A percentile compares a stretch with the other conserved stretches of the same genome.
These are phyloP conservation scores for Kuraishia hungarica DNA, from an alignment of 805 yeast genomes.

Conservation along the genomic window DNA sequence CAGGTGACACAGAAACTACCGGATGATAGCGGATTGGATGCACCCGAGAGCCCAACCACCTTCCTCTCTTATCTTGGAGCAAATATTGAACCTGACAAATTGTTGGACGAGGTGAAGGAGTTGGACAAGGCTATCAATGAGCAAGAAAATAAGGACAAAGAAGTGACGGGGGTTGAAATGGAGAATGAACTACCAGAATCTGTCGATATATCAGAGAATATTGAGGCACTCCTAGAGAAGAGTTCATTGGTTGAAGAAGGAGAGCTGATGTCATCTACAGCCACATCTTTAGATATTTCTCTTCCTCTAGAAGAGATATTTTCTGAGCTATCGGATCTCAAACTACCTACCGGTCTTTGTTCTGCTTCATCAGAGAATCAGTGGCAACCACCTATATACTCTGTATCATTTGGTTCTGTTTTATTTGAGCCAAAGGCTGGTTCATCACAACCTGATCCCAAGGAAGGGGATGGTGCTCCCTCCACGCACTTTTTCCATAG, in stretches of 20 bases:
- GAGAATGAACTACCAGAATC: neutral
- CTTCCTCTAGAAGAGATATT: neutral
- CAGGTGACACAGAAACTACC: slow-evolving; percentile 8
- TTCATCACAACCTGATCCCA: slow-evolving; percentile 1
- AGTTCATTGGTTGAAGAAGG: neutral
- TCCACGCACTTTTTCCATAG: slow-evolving; percentile 15
- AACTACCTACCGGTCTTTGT: neutral
- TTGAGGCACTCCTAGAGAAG: neutral
- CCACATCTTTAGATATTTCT: neutral
- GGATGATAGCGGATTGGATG: neutral
- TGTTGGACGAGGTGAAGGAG: neutral
- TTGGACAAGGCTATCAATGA: neutral
- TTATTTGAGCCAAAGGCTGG: slow-evolving; percentile 6
- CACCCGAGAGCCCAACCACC: neutral
- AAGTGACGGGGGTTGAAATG: neutral
- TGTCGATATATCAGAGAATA: neutral
- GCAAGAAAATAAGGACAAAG: neutral
- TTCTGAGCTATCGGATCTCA: neutral
- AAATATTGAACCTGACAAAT: neutral
- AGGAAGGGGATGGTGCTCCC: slow-evolving; percentile 4
- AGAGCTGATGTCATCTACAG: too few relatives aligned
- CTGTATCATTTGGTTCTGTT: slow-evolving; percentile 20
- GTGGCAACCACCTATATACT: slow-evolving; percentile 15
- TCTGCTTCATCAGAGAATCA: neutral
- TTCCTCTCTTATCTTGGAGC: neutral